Conservation (phyloP, 1,284 basidiomycete genomes). For the Wolfiporia cocos region DNA sequence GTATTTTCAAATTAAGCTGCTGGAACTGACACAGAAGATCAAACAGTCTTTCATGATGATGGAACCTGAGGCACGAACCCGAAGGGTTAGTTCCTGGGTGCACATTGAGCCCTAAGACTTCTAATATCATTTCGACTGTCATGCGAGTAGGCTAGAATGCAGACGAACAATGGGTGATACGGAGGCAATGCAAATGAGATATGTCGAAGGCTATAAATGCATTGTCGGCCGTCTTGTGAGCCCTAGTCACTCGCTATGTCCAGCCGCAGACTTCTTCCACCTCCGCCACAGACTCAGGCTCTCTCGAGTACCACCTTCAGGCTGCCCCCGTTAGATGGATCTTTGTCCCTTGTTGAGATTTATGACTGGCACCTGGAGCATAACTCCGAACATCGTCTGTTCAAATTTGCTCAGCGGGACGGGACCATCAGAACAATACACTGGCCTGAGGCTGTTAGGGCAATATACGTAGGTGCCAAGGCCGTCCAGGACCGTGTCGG, state of each 20-base stretch:
- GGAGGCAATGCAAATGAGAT: no score
- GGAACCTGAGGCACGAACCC: no score
- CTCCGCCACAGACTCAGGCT: neutral
- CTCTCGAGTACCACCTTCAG: constrained; percentile 19
- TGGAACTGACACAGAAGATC: no score
- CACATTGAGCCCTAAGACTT: no score
- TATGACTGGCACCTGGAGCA: constrained; percentile 29
- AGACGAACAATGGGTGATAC: no score
- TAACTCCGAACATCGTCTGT: constrained; percentile 28
- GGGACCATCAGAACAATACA: constrained; percentile 14
- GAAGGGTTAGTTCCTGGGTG: no score
- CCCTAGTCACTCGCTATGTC: neutral
- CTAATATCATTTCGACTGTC: no score
- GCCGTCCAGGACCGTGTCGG: neutral
- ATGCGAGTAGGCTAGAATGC: no score
- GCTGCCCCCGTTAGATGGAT: constrained; percentile 29
- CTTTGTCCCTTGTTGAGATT: constrained; percentile 28
- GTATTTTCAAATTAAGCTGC: no score
- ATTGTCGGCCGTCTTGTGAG: no score
- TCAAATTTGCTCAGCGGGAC: constrained; percentile 24
- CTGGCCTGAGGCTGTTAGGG: constrained; percentile 21
- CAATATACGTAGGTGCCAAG: neutral
- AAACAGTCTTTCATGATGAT: no score
- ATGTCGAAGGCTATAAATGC: no score
- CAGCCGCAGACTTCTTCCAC: neutral